phyloP scores from a whole-genome alignment of 208 protist species.

The Phytomonas francai region DNA sequence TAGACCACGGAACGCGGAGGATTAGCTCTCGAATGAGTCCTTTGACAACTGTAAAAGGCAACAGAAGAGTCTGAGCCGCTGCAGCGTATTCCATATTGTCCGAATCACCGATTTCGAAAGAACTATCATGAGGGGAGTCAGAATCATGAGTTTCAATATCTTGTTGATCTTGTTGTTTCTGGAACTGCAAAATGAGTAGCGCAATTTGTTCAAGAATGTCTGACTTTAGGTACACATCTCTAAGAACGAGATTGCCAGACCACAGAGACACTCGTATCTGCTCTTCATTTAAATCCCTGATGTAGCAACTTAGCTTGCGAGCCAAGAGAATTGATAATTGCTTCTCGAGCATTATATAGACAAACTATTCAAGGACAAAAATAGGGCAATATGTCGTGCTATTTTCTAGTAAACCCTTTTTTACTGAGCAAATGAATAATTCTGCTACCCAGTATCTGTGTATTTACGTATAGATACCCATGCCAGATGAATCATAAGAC shows the following conservation, averaged over 20 bases:
- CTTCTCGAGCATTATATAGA: conserved; percentile 58
- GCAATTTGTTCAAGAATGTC: conserved; percentile 58
- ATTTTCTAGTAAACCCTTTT: background rate
- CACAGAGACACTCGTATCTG: conserved; percentile 75
- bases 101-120: background rate
- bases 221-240: conserved; percentile 51
- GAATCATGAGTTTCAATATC: background rate
- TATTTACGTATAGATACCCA: background rate
- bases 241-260: conserved; percentile 66
- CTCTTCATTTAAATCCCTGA: conserved; percentile 63
- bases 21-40: conserved; percentile 53
- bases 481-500: background rate
- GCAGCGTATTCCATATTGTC: conserved; percentile 3
- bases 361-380: background rate
- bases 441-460: background rate
- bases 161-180: background rate
- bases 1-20: conserved; percentile 72
- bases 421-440: background rate
- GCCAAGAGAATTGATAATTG: conserved; percentile 61
- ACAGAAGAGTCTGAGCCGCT: conserved; percentile 37
- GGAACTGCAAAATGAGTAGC: conserved; percentile 12
- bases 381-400: background rate
- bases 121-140: background rate
- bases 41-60: conserved; percentile 66
- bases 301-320: conserved; percentile 54